Evolutionary conservation across 2,329 filamentous ascomycete species (phyloP), one percentile per base, ranked within the genome.

Genomic region (Coniochaeta ligniaria): DNA sequence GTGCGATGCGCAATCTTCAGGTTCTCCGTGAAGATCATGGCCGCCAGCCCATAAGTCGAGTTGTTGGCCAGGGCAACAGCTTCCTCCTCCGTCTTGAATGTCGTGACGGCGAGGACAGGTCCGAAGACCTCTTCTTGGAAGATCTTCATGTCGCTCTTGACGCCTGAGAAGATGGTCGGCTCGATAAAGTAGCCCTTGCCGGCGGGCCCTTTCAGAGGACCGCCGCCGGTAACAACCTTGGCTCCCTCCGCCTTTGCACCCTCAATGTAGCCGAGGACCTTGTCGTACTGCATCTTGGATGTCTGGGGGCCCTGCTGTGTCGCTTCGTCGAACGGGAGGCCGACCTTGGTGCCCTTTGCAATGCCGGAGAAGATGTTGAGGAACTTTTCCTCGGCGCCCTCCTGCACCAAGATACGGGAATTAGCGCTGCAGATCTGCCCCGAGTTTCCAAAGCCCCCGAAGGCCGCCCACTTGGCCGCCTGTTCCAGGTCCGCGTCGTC

Each of bases 401-500:
- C 72, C 41, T 77, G 75, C 12, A 78, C 75, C 60, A 76, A 77
- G 11, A 78, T 68, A 11, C 76, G 72, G 3, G 75, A 77, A 62
- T 76, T 79, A 0, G 78, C 78, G 63, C 77, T 72, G 66, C 79
- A 81, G 2, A 75, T 72, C 61, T 82, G 78, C 2, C 79, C 79
- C 60, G 73, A 76, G 62, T 76, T 72, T 43, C 70, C 70, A 31
- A 72, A 31, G 28, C 28, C 28, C 9, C 28, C 28, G 28, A 31
- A 31, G 28, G 28, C 28, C 9, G 28, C 28, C 28, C 28, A 31
- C 28, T 31, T 31, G 28, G 28, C 28, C 28, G 28, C 81, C 66
- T 83, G 79, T 64, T 83, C 80, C 60, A 83, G 78, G 66, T 84
- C 76, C 36, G 81, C 81, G 65, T 84, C 81, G 36, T 79, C 77